These are phyloP conservation scores for Massarina eburnea DNA, from an alignment of 2,329 filamentous ascomycete species.

Conservation along the genomic window DNA sequence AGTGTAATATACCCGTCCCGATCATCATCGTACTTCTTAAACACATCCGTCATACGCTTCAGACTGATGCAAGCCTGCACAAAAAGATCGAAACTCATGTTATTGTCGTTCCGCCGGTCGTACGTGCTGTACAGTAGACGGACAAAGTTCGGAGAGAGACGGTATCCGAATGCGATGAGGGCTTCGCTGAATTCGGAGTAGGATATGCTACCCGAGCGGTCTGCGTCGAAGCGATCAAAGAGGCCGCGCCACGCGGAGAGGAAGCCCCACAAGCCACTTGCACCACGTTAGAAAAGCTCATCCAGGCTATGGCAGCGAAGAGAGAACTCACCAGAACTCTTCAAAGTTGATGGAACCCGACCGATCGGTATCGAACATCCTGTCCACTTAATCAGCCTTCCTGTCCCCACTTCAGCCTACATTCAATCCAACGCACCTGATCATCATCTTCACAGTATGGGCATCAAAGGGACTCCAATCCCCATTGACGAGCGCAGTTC, in stretches of 20 bases:
- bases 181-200: conserved; percentile 87
- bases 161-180: conserved; percentile 87
- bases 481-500: conserved; percentile 89
- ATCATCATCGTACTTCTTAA: conserved; percentile 98
- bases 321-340: conserved; percentile 71
- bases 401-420: background rate
- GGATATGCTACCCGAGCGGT: conserved; percentile 83
- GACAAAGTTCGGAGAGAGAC: conserved; percentile 81
- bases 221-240: conserved; percentile 92
- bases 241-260: conserved; percentile 90
- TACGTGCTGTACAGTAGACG: conserved; percentile 84
- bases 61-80: conserved; percentile 96
- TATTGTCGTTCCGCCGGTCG: conserved; percentile 59
- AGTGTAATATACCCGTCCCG: conserved; percentile 78
- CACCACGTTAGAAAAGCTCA: conserved; percentile 4
- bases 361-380: conserved; percentile 96
- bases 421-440: conserved; percentile 50
- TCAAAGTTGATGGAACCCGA: conserved; percentile 89
- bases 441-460: conserved; percentile 98
- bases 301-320: background rate
- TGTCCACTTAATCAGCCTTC: background rate
- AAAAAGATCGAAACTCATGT: conserved; percentile 79
- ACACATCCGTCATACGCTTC: conserved; percentile 98
- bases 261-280: conserved; percentile 85
- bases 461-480: conserved; percentile 94